These are phyloP conservation scores for Xylogone sp. DNA, from an alignment of 2,329 filamentous ascomycete genomes.

Conservation along the genomic window DNA sequence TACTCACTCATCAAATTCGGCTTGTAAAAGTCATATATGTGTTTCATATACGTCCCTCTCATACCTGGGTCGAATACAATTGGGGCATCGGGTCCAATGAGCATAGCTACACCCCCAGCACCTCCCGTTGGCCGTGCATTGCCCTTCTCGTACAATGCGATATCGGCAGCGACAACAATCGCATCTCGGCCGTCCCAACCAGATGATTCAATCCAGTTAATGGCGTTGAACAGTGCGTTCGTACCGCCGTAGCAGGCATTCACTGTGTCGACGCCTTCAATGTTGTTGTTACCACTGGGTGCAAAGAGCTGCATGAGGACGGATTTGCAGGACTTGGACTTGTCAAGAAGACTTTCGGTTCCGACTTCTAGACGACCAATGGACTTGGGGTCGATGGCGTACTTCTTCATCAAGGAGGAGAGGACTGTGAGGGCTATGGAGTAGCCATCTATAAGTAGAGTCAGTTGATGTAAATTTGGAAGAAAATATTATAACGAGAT, in stretches of 20 bases:
- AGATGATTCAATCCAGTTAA: constrained; percentile 81
- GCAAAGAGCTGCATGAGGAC: constrained; percentile 79
- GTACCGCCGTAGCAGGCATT: constrained; percentile 82
- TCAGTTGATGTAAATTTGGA: background rate
- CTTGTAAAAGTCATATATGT: constrained; percentile 85
- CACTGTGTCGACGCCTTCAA: constrained; percentile 75
- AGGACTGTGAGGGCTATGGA: constrained; percentile 73
- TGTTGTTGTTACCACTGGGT: constrained; percentile 65
- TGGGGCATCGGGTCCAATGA: constrained; percentile 71
- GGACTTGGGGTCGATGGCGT: constrained; percentile 70
- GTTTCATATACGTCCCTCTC: constrained; percentile 72
- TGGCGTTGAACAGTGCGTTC: constrained; percentile 73
- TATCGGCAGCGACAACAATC: constrained; percentile 73
- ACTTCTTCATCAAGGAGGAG: constrained; percentile 72
- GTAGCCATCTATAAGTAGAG: constrained; percentile 61
- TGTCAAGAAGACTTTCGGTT: constrained; percentile 78
- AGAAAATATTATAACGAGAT: too few species aligned
- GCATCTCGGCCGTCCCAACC: constrained; percentile 77
- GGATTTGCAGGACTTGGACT: constrained; percentile 83
- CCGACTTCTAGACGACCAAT: constrained; percentile 77
- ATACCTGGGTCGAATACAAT: constrained; percentile 71
- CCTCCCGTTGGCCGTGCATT: constrained; percentile 74
- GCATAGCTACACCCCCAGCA: constrained; percentile 70
- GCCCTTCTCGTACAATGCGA: constrained; percentile 78
- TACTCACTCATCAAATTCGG: constrained; percentile 79